phyloP scores from a whole-genome alignment of 116 monocot species.

The Posidonia oceanica region DNA sequence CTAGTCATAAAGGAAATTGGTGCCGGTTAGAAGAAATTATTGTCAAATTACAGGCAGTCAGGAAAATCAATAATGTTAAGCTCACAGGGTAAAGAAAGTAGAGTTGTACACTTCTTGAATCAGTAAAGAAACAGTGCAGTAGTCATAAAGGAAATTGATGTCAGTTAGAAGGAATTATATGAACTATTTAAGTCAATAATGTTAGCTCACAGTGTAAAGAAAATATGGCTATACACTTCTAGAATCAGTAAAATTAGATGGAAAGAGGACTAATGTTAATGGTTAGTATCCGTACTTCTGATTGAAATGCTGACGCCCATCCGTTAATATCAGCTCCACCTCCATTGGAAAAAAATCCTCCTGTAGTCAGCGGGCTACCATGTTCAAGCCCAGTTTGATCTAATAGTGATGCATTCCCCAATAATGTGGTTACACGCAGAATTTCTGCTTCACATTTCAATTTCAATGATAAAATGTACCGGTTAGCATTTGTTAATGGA shows the following conservation, averaged over 20 bases:
- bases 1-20: no score
- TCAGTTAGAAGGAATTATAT: no score
- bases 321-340: conserved; percentile 78
- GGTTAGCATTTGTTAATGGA: conserved; percentile 65
- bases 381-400: conserved; percentile 89
- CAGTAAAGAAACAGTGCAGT: no score
- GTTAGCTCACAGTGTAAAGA: not conserved
- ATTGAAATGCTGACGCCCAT: conserved; percentile 82
- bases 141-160: no score
- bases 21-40: no score
- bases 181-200: no score
- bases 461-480: conserved; percentile 69
- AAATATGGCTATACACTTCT: conserved; percentile 10
- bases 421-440: conserved; percentile 86
- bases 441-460: conserved; percentile 98
- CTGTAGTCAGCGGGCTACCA: conserved; percentile 79
- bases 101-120: no score
- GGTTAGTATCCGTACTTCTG: conserved; percentile 98
- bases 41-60: no score
- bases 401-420: conserved; percentile 97
- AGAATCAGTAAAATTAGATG: conserved; percentile 39
- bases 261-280: conserved; percentile 80
- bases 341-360: conserved; percentile 89
- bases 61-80: no score
- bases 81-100: no score